Evolutionary conservation across 2,329 filamentous ascomycete genomes (phyloP), one percentile per base, ranked within the genome.

Genomic region (Pseudopithomyces maydicus): DNA sequence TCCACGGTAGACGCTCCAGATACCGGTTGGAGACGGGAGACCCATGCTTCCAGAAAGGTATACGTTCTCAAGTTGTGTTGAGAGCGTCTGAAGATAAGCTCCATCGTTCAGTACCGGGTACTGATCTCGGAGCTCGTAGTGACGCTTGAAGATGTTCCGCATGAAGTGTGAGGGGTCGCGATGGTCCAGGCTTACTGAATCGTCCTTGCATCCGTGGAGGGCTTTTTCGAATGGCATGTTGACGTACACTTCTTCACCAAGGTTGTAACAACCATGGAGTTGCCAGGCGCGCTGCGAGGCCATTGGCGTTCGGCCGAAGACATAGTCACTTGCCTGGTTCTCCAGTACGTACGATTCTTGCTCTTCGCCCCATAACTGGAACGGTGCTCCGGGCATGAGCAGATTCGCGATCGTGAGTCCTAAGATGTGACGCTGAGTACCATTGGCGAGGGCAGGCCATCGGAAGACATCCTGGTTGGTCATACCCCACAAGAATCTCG

Each of bases 391-490:
- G 1, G 86, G 86, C 68, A 88, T 78, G 45, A 85, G 76, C 49
- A 88, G 67, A 0, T 84, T 85, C 1, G 83, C 84, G 43, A 88
- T 79, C 63, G 85, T 88, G 15, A 83, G 76, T 5, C 80, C 86
- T 4, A 88, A 72, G 6, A 88, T 74, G 67, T 85, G 82, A 43
- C 83, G 79, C 63, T 87, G 78, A 0, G 83, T 82, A 3, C 86
- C 86, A 55, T 85, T 80, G 36, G 78, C 75, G 22, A 88, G 76
- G 10, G 84, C 80, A 8, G 85, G 85, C 86, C 86, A 88, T 35
- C 85, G 80, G 63, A 88, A 85, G 7, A 88, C 84, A 67, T 89
- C 86, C 72, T 89, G 86, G 65, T 88, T 88, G 6, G 85, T 86
- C 2, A 82, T 81, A 47, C 86, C 86, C 65, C 83, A 88, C 80